Percentiles rank a stretch among this genome's conserved stretches.
These are phyloP conservation scores for Candolleomyces eurysporus DNA, from an alignment of 768 basidiomycete genomes.

Conservation along the genomic window DNA sequence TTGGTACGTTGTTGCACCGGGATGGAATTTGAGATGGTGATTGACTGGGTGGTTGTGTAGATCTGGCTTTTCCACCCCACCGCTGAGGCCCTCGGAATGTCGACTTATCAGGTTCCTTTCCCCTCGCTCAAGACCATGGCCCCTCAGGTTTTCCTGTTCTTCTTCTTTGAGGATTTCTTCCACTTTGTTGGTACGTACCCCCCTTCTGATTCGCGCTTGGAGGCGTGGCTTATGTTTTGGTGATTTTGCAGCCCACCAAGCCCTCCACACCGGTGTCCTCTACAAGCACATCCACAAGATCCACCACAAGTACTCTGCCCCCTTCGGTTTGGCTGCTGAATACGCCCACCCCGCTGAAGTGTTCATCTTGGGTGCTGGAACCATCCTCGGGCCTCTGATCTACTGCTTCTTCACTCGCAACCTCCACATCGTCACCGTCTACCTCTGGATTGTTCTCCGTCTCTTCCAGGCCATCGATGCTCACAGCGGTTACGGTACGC, in stretches of 20 bases:
- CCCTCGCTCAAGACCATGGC: constrained; percentile 66
- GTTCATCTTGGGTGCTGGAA: constrained; percentile 90
- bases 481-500: constrained; percentile 89
- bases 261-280: constrained; percentile 77
- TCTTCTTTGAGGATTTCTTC: constrained; percentile 94
- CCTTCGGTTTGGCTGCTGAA: constrained; percentile 96
- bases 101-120: constrained; percentile 92
- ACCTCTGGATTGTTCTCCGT: constrained; percentile 89
- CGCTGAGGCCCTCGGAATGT: constrained; percentile 85
- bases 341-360: constrained; percentile 98
- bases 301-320: constrained; percentile 96
- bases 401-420: constrained; percentile 74
- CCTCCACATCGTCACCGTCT: constrained; percentile 91
- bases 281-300: constrained; percentile 96
- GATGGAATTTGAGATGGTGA: neutral
- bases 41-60: constrained; percentile 31
- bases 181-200: constrained; percentile 73
- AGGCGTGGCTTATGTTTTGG: neutral
- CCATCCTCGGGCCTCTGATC: constrained; percentile 83
- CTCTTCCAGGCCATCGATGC: constrained; percentile 98
- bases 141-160: constrained; percentile 83
- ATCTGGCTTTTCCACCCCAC: constrained; percentile 92
- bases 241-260: constrained; percentile 67
- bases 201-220: neutral
- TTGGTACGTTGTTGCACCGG: constrained; percentile 50